Evolutionary conservation across 2,329 filamentous ascomycete species (phyloP).

Genomic region (Epicoccum nigrum): DNA sequence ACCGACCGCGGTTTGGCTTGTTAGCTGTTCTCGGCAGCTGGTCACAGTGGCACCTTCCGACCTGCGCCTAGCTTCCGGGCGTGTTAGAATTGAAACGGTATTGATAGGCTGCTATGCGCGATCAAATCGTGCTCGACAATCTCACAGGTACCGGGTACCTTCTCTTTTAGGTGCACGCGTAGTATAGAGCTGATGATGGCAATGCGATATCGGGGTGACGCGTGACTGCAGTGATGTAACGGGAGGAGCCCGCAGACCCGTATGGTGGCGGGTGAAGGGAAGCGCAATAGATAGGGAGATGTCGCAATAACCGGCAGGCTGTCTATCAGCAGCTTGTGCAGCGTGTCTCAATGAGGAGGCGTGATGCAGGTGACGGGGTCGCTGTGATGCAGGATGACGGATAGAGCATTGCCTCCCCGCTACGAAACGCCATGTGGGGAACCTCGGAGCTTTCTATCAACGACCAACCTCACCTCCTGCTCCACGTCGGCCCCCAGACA

Average conservation of each 20-base stretch:
- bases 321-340: slow-evolving; percentile 5
- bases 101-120: slow-evolving; percentile 25
- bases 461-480: slow-evolving; percentile 14
- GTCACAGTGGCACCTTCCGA: slow-evolving; percentile 39
- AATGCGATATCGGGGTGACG: slow-evolving; percentile 29
- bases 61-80: slow-evolving; percentile 29
- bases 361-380: slow-evolving; percentile 6
- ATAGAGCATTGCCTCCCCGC: slow-evolving; percentile 15
- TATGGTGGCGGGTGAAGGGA: slow-evolving; percentile 1
- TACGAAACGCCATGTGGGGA: slow-evolving; percentile 18
- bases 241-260: neutral
- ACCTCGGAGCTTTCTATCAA: slow-evolving; percentile 13
- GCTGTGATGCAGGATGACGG: slow-evolving; percentile 12
- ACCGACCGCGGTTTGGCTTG: slow-evolving; percentile 16
- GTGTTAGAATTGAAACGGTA: slow-evolving; percentile 18
- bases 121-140: slow-evolving; percentile 25
- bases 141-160: slow-evolving; percentile 10
- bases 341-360: slow-evolving; percentile 4
- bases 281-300: slow-evolving; percentile 14
- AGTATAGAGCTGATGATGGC: slow-evolving; percentile 4
- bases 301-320: slow-evolving; percentile 8
- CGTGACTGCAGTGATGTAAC: neutral
- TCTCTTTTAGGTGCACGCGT: slow-evolving; percentile 15
- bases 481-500: neutral
- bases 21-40: slow-evolving; percentile 23